Conservation (phyloP, 768 basidiomycete species). For the Mycena crocata region DNA sequence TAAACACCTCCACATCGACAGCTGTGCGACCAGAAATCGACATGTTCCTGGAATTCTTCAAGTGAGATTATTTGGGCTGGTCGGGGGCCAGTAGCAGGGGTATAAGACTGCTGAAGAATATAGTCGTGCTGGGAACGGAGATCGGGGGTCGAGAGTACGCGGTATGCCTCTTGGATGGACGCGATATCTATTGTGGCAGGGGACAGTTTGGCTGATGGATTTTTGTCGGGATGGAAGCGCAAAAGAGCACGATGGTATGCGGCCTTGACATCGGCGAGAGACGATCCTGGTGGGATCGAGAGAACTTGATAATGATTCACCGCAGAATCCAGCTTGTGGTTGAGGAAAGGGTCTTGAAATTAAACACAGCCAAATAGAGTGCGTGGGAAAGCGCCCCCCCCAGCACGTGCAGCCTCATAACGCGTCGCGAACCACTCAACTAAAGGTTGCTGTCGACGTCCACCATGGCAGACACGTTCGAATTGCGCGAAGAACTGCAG, state of each 20-base stretch:
- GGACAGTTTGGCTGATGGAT: not conserved
- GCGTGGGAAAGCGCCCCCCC: no score
- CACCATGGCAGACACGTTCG: slow-evolving; percentile 63
- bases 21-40: slow-evolving; percentile 62
- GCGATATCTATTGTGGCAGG: slow-evolving; percentile 59
- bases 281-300: slow-evolving; percentile 60
- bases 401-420: no score
- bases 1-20: slow-evolving; percentile 85
- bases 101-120: slow-evolving; percentile 21
- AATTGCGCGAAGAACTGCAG: slow-evolving; percentile 83
- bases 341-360: no score
- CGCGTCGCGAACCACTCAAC: slow-evolving; percentile 7
- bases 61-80: slow-evolving; percentile 85
- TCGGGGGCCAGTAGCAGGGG: slow-evolving; percentile 58
- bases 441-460: not conserved
- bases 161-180: slow-evolving; percentile 75
- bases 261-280: slow-evolving; percentile 67
- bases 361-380: no score
- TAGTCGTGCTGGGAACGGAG: slow-evolving; percentile 66
- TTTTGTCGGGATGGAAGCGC: slow-evolving; percentile 74
- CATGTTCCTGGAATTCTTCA: slow-evolving; percentile 69
- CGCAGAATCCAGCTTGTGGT: not conserved
- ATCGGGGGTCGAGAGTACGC: slow-evolving; percentile 63
- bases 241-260: slow-evolving; percentile 70
- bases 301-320: slow-evolving; percentile 75